Evolutionary conservation across 2,329 filamentous ascomycete genomes (phyloP).

Genomic region (Stemphylium lycopersici): DNA sequence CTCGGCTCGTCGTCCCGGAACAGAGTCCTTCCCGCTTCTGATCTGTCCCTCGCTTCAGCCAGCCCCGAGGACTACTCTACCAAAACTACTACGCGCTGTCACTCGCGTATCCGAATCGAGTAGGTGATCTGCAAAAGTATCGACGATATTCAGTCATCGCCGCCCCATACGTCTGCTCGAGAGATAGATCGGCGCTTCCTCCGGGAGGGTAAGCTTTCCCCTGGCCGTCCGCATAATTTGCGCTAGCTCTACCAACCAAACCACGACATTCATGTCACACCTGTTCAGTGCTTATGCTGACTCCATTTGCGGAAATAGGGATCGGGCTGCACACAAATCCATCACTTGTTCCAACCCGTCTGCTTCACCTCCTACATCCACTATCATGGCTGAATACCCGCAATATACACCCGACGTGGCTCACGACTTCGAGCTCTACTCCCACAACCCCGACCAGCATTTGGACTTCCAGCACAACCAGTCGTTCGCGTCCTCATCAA

Average conservation of each 20-base stretch:
- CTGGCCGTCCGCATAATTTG: constrained; percentile 34
- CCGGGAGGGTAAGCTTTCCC: constrained; percentile 43
- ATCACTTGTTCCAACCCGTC: constrained; percentile 10
- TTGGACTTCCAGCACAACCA: constrained; percentile 41
- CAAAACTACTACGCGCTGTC: constrained; percentile 33
- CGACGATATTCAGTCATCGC: constrained; percentile 30
- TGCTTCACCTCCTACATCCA: constrained; percentile 9
- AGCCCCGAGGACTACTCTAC: constrained; percentile 30
- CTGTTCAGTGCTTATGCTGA: constrained; percentile 38
- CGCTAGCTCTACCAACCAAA: constrained; percentile 26
- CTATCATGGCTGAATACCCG: constrained; percentile 47
- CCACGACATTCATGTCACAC: constrained; percentile 18
- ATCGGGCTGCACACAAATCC: constrained; percentile 24
- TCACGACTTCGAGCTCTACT: constrained; percentile 49
- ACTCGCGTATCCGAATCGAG: constrained; percentile 24
- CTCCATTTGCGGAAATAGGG: constrained; percentile 24
- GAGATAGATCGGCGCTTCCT: constrained; percentile 31
- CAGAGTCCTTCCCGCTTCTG: constrained; percentile 22
- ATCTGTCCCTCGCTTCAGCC: constrained; percentile 35
- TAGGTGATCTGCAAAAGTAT: constrained; percentile 34
- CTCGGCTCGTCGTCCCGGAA: constrained; percentile 14
- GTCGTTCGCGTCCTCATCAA: constrained; percentile 35
- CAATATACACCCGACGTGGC: constrained; percentile 41
- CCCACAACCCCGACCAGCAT: constrained; percentile 41
- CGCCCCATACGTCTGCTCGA: constrained; percentile 38